Evolutionary conservation across 768 basidiomycete genomes (phyloP).

Genomic region (Kwoniella shandongensis): DNA sequence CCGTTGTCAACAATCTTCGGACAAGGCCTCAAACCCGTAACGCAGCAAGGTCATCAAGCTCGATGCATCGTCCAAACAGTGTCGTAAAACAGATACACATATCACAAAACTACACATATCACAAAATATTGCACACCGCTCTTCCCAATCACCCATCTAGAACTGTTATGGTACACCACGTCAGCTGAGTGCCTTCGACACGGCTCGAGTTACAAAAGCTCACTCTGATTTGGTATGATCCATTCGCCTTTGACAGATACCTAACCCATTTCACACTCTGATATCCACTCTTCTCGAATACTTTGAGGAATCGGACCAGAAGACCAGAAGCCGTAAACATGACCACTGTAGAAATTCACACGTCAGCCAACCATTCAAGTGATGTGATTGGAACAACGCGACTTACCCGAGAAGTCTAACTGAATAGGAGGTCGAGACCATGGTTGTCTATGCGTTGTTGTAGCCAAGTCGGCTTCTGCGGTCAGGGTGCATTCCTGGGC

Average conservation of each 20-base stretch:
- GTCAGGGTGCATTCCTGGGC: slow-evolving; percentile 84
- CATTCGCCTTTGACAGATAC: slow-evolving; percentile 90
- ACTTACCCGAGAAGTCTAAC: slow-evolving; percentile 74
- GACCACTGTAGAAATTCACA: slow-evolving; percentile 60
- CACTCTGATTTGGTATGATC: slow-evolving; percentile 90
- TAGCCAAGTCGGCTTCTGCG: slow-evolving; percentile 77
- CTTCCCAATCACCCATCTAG: too few species aligned
- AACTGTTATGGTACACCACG: too few species aligned
- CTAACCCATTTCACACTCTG: slow-evolving; percentile 95
- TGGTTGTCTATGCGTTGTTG: slow-evolving; percentile 86
- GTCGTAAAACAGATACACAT: too few species aligned
- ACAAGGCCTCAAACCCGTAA: too few species aligned
- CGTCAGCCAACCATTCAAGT: background rate
- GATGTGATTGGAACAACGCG: background rate
- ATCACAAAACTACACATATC: too few species aligned
- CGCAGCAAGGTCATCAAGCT: too few species aligned
- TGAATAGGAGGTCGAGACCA: slow-evolving; percentile 99
- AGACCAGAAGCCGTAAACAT: slow-evolving; percentile 98
- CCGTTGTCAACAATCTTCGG: too few species aligned
- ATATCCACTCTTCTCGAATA: slow-evolving; percentile 94
- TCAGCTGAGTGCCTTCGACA: too few species aligned
- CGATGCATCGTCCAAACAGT: too few species aligned
- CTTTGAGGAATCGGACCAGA: slow-evolving; percentile 94
- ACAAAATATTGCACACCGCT: too few species aligned
- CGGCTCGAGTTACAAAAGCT: slow-evolving; percentile 51